Base-by-base conservation (phyloP, 2,329 filamentous ascomycete species). In the Calonectria pteridis region DNA sequence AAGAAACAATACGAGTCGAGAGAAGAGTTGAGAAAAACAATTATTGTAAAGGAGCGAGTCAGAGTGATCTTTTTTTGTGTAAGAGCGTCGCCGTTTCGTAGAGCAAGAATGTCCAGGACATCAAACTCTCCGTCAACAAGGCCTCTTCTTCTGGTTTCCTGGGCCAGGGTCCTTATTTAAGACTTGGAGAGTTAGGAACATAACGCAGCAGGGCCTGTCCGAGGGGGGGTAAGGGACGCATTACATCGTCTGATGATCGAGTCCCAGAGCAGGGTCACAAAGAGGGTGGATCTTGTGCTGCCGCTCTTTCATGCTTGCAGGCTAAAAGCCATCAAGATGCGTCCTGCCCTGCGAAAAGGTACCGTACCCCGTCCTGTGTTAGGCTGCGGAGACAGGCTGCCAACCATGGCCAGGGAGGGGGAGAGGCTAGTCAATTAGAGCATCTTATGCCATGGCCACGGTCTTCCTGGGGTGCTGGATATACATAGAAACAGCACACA, bases 401-500 rank as follows among this genome's bases (percentile, higher is more conserved):
- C 77, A 77, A 73, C 73, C 74, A 72, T 73, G 64, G 73, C 74
- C 73, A 78, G 79, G 76, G 85, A 84, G 83, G 85, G 85, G 86
- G 87, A 85, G 29, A 31, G 84, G 86, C 46, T 85, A 87, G 87
- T 89, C 89, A 90, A 90, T 88, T 89, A 88, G 88, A 85, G 84
- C 86, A 89, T 89, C 87, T 90, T 89, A 90, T 89, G 88, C 87
- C 86, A 88, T 88, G 85, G 84, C 87, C 86, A 88, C 87, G 85
- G 85, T 82, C 81, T 83, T 77, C 74, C 67, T 76, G 67, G 82
- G 83, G 83, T 86, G 83, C 86, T 85, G 84, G 85, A 88, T 89
- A 69, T 69, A 50, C 67, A 87, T 89, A 88, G 87, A 87, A 88
- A 86, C 85, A 84, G 83, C 67, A 74, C 73, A 74, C 73, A 71